Percentiles rank a stretch among this genome's conserved stretches.
Conservation (phyloP, 768 basidiomycete genomes). For the Pleurotus tuber-regium region DNA sequence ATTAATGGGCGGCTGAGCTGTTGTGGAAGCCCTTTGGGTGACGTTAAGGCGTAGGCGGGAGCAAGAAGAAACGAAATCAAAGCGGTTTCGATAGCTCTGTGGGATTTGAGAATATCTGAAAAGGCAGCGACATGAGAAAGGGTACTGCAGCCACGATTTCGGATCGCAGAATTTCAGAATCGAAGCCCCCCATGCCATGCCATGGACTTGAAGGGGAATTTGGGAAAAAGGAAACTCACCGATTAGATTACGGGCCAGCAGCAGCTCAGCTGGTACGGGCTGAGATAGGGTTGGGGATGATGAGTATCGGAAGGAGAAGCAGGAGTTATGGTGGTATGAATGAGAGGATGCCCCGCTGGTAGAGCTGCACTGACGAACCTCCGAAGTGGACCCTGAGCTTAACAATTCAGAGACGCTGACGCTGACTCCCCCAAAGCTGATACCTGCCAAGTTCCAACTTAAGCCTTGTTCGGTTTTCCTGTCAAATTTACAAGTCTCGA, state of each 20-base stretch:
- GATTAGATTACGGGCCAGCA: neutral
- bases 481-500: no score
- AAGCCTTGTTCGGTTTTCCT: neutral
- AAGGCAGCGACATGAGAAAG: slow-evolving; percentile 3
- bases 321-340: slow-evolving; percentile 1
- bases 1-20: no score
- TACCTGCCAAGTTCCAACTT: neutral
- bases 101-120: slow-evolving; percentile 5
- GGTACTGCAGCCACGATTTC: slow-evolving; percentile 1
- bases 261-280: neutral
- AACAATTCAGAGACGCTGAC: neutral
- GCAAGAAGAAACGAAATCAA: slow-evolving; percentile 4
- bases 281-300: neutral
- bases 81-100: neutral
- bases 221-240: slow-evolving; percentile 5
- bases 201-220: slow-evolving; percentile 4
- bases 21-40: neutral
- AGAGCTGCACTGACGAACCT: neutral
- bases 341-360: slow-evolving; percentile 4
- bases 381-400: neutral
- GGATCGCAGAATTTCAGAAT: slow-evolving; percentile 6
- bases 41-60: neutral
- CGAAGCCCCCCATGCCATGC: neutral
- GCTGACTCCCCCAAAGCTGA: neutral
- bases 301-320: slow-evolving; percentile 3